Base-by-base conservation (phyloP, 108 stramenopile species). In the Fistulifera solaris region DNA sequence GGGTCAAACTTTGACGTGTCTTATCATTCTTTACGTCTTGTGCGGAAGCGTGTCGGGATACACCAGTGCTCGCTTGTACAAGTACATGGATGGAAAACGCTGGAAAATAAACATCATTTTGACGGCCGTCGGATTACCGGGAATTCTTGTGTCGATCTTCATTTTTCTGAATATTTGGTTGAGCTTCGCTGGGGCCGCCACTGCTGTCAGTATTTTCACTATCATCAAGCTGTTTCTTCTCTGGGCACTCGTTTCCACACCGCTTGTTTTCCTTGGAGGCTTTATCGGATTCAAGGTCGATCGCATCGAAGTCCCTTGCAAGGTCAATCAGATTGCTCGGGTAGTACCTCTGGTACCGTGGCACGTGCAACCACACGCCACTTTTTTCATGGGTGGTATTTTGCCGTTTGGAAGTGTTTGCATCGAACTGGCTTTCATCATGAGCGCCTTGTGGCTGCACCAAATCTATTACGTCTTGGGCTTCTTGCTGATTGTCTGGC, bases 381-480 rank as follows among this genome's bases (percentile, higher is more conserved):
- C 60, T 47, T 66, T 62, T 41, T 18, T 72, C 24, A 26, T 78
- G 23, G 77, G 77, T 41, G 98, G 97, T n/a, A 70, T 98, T 38
- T 86, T 99, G 25, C 98, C 98, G 24, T 99, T 98, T 64, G 97
- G 96, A 8, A 89, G 89, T 17, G 93, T 95, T 42, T 96, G 94
- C 72, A 95, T 99, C 53, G 98, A 99, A 71, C 75, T 98, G 52
- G 96, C 92, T 61, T 99, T 99, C 84, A 94, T 99, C 72, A 94
- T 99, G 89, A 72, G 76, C 38, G 83, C 89, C 38, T 65, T 99
- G 46, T 99, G 98, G 98, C 74, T 97, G 46, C 85, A 94, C 51
- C 96, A 96, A 63, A 80, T 91, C 49, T 99, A 97, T 80, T 99
- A 97, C 79, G 88, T 99, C 47, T 96, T 99, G 78, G 94, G 98